Conservation (phyloP, 352 stramenopile species). For the Pythium chondricola region DNA sequence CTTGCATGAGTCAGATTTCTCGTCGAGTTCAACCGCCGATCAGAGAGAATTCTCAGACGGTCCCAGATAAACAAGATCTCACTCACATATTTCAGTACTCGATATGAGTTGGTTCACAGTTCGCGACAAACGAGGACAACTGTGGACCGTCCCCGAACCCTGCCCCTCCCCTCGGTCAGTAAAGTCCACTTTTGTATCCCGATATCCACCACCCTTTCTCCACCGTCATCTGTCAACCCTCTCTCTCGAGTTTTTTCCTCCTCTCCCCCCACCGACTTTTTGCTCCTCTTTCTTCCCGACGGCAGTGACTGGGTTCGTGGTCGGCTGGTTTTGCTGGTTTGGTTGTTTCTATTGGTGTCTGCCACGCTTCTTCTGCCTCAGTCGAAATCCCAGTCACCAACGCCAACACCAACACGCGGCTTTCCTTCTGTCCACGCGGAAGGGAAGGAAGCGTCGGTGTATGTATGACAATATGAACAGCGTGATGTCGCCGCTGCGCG, state of each 20-base stretch:
- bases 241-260: not conserved
- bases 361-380: too few species aligned
- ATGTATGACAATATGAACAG: constrained; percentile 24
- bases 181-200: constrained; percentile 2
- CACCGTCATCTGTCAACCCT: constrained; percentile 1
- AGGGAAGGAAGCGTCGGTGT: constrained; percentile 1
- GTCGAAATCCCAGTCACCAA: too few species aligned
- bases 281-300: constrained; percentile 1
- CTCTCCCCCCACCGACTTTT: not conserved
- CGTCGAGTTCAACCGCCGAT: too few species aligned
- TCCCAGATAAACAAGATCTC: too few species aligned
- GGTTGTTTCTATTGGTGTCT: too few species aligned
- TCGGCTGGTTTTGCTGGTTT: too few species aligned
- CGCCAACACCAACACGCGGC: not conserved
- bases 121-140: not conserved
- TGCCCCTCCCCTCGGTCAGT: not conserved
- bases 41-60: too few species aligned
- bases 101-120: too few species aligned
- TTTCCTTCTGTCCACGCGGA: not conserved
- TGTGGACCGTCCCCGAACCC: not conserved
- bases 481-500: constrained; percentile 11
- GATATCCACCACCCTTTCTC: not conserved
- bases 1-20: too few species aligned
- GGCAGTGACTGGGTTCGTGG: too few species aligned
- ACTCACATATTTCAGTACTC: too few species aligned